These are phyloP conservation scores for Populus hybrid DNA, from an alignment of 441 rosid species.

Conservation along the genomic window DNA sequence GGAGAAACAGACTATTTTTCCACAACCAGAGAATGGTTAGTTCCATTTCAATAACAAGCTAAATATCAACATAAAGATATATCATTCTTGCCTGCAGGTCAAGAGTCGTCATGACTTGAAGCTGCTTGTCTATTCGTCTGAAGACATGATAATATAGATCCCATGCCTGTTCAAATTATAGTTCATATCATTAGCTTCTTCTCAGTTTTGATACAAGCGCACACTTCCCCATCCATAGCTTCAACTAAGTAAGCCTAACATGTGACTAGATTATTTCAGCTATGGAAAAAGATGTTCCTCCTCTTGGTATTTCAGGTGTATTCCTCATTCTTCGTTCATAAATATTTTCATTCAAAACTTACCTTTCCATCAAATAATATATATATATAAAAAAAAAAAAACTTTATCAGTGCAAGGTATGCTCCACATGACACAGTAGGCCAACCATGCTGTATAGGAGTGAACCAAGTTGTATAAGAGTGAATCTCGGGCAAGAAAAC, in stretches of 20 bases:
- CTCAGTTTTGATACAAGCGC: not conserved
- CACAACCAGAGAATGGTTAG: conserved; percentile 28
- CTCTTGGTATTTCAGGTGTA: not conserved
- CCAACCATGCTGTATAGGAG: not conserved
- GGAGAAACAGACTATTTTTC: conserved; percentile 90
- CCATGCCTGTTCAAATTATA: conserved; percentile 78
- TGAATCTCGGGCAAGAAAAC: not conserved
- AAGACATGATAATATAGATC: conserved; percentile 98
- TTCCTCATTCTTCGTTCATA: not conserved
- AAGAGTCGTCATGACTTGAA: conserved; percentile 84
- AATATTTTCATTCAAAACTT: not conserved
- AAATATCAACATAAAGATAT: conserved; percentile 11
- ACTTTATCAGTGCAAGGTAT: not conserved
- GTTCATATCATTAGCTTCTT: conserved; percentile 11
- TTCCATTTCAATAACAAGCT: conserved; percentile 8
- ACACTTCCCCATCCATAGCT: not conserved
- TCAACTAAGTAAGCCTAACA: not conserved
- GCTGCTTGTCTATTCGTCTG: conserved; percentile 95
- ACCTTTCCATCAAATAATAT: too few species aligned
- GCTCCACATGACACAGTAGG: not conserved
- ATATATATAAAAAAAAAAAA: too few species aligned
- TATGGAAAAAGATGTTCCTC: not conserved
- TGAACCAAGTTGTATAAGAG: not conserved
- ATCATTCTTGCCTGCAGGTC: conserved; percentile 78
- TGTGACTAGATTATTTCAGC: not conserved